These are phyloP conservation scores for Claviceps digitariae DNA, from an alignment of 2,329 filamentous ascomycete species.

Conservation along the genomic window DNA sequence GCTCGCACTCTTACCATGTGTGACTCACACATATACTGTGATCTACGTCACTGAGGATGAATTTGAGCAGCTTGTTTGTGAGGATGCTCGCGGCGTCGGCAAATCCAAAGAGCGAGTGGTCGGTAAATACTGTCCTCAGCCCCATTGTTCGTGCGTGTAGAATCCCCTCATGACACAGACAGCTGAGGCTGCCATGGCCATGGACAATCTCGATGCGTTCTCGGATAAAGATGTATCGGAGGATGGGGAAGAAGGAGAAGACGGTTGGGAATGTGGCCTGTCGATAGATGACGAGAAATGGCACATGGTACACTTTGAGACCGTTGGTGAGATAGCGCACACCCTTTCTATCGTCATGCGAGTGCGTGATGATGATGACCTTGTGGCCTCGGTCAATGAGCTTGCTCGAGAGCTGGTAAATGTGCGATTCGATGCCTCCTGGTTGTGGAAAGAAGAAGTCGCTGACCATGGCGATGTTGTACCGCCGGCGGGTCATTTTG, in stretches of 20 bases:
- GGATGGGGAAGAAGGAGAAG: slow-evolving; percentile 97
- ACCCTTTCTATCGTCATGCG: slow-evolving; percentile 80
- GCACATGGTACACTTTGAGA: slow-evolving; percentile 95
- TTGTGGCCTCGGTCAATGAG: slow-evolving; percentile 96
- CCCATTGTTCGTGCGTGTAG: slow-evolving; percentile 95
- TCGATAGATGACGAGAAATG: slow-evolving; percentile 91
- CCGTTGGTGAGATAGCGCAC: slow-evolving; percentile 94
- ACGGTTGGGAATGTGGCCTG: slow-evolving; percentile 90
- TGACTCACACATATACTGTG: slow-evolving; percentile 98
- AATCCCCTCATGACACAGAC: slow-evolving; percentile 86
- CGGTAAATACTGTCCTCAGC: slow-evolving; percentile 86
- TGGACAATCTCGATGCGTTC: slow-evolving; percentile 96
- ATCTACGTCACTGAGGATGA: slow-evolving; percentile 89
- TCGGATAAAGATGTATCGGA: slow-evolving; percentile 87
- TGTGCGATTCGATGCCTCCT: slow-evolving; percentile 92
- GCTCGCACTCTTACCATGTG: slow-evolving; percentile 55
- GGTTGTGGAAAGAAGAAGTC: slow-evolving; percentile 99
- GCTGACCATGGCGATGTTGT: slow-evolving; percentile 82
- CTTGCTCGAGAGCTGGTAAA: slow-evolving; percentile 94
- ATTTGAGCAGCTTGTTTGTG: slow-evolving; percentile 94
- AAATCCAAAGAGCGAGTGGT: slow-evolving; percentile 95
- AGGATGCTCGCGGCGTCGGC: slow-evolving; percentile 92
- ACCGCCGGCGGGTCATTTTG: slow-evolving; percentile 41
- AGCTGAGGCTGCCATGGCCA: slow-evolving; percentile 89
- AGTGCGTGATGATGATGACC: slow-evolving; percentile 94